Evolutionary conservation across 192 early-diverging fungal genomes (phyloP).

Genomic region (Polychytrium aggregatum): DNA sequence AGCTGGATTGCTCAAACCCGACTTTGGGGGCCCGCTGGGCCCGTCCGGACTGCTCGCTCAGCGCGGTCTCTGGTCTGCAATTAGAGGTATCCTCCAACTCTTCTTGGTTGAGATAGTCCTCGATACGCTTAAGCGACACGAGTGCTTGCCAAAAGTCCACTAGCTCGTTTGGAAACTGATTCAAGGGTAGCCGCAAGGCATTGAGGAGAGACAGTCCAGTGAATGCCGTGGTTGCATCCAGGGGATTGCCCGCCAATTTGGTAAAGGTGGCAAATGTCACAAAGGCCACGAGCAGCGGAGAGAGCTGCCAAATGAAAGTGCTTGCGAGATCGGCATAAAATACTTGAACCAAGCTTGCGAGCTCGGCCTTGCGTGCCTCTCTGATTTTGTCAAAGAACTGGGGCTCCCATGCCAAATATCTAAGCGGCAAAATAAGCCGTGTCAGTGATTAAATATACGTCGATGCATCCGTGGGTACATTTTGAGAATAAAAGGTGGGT

Average conservation of each 20-base stretch:
- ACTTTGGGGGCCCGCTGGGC: slow-evolving; percentile 1
- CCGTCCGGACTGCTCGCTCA: neutral
- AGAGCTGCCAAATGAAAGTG: slow-evolving; percentile 19
- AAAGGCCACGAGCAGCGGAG: slow-evolving; percentile 44
- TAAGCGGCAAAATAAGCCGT: no score
- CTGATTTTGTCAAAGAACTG: no score
- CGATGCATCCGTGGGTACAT: no score
- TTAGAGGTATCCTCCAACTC: slow-evolving; percentile 58
- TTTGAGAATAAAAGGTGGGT: no score
- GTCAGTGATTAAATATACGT: no score
- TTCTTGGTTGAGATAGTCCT: slow-evolving; percentile 59
- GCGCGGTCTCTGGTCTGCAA: no score
- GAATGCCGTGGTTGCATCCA: slow-evolving; percentile 58
- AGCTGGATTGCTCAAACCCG: neutral
- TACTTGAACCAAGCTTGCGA: no score
- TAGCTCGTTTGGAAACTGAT: slow-evolving; percentile 46
- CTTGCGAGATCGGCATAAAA: no score
- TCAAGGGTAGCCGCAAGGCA: slow-evolving; percentile 42
- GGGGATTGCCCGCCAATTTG: slow-evolving; percentile 34
- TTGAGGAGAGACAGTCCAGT: slow-evolving; percentile 54
- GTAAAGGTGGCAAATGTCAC: slow-evolving; percentile 51
- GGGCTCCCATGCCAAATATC: slow-evolving; percentile 38
- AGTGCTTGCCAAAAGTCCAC: slow-evolving; percentile 37
- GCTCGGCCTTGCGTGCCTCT: no score
- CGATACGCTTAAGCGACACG: slow-evolving; percentile 56